A percentile compares a stretch with the other conserved stretches of the same genome.
Conservation (phyloP, 257 asterid genomes). For the Penstemon eatonii region DNA sequence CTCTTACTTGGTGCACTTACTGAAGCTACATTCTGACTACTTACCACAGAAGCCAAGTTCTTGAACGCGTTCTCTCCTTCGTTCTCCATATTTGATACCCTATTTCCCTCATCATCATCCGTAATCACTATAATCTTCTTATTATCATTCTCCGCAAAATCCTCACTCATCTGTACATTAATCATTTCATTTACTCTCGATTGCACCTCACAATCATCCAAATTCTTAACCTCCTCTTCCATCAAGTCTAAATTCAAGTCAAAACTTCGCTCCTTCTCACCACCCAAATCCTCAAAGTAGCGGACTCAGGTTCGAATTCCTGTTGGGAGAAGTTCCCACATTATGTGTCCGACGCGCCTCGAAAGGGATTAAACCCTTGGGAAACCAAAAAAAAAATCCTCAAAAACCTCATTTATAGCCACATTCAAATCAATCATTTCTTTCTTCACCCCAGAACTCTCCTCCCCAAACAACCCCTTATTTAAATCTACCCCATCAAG, state of each 20-base stretch:
- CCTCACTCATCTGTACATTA: constrained; percentile 30
- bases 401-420: constrained; percentile 47
- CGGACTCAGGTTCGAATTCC: no score
- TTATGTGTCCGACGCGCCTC: no score
- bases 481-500: constrained; percentile 30
- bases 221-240: constrained; percentile 51
- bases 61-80: constrained; percentile 29
- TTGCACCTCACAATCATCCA: constrained; percentile 34
- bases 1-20: constrained; percentile 37
- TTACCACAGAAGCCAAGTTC: constrained; percentile 29
- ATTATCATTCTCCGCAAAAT: constrained; percentile 31
- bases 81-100: constrained; percentile 21
- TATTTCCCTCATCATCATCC: constrained; percentile 24
- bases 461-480: constrained; percentile 26
- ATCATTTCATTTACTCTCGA: constrained; percentile 25
- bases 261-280: constrained; percentile 43
- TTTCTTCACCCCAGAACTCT: constrained; percentile 27
- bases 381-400: no score
- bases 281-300: constrained; percentile 25
- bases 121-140: constrained; percentile 21
- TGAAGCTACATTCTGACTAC: constrained; percentile 36
- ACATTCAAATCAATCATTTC: constrained; percentile 46
- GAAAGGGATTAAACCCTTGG: no score
- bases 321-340: no score
- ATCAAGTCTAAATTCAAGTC: constrained; percentile 74